Evolutionary conservation across 2,329 filamentous ascomycete species (phyloP), one percentile per base, ranked within the genome.

Genomic region (Pseudopyricularia javanii): DNA sequence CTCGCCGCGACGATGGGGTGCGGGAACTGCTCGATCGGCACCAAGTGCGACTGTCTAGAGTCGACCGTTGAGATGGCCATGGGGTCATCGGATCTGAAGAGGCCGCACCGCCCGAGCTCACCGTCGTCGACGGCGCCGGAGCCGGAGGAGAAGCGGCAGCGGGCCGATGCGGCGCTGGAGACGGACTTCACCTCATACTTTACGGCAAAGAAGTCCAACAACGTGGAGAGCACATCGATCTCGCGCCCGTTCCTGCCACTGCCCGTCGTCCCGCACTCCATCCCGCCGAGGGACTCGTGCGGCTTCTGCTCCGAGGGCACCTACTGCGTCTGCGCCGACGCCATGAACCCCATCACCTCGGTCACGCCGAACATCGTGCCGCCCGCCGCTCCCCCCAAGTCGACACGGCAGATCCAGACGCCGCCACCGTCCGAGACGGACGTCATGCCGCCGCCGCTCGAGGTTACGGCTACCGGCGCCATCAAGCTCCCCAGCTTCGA

Each of bases 271-370:
- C 50, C 30, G 33, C 48, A 53, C 15, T 53, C 58, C n/a, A 66
- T 76, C 43, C 69, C 72, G 11, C 72, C 77, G 5, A 76, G 80
- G 56, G 87, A 91, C 60, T 78, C 80, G 20, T 93, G 88, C 64
- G 88, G 88, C 7, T 93, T 93, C 69, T 93, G 88, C 67, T 80
- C 84, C 56, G 86, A 91, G 55, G 86, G 86, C 4, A 90, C 85
- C 0, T 88, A 88, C 60, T 93, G 88, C 62, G 82, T 90, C 58
- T 93, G 88, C 66, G 87, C 86, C 24, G 87, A 91, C 9, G 59
- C 62, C 17, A 62, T 64, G 55, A 56, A 60, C 14, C 56, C 61
- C 12, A 50, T 60, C 12, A 59, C 58, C 15, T 68, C 66, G 32
- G 66, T 70, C 1, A 66, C 68, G 59, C 66, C 69, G 12, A 64